Evolutionary conservation across 495 filamentous ascomycete genomes (phyloP).

Genomic region (Aspergillus affinis): DNA sequence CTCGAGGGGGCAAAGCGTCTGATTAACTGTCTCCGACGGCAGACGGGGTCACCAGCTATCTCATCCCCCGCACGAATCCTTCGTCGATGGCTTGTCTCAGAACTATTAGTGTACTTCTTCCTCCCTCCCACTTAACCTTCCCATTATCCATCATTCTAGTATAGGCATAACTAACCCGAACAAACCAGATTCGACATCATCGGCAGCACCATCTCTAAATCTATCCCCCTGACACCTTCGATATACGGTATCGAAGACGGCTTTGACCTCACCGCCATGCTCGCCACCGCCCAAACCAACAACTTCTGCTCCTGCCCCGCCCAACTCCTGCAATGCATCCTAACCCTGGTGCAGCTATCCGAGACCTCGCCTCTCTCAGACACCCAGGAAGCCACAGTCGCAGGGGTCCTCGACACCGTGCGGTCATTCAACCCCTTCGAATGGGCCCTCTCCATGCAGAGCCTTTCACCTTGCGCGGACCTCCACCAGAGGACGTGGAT

Average conservation of each 20-base stretch:
- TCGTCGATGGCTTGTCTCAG: constrained; percentile 6
- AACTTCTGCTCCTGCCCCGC: constrained; percentile 4
- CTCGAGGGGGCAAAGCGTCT: constrained; percentile 5
- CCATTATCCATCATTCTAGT: not conserved
- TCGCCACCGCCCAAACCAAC: constrained; percentile 1
- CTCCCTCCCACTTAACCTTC: not conserved
- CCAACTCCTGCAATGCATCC: not conserved
- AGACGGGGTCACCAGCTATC: not conserved
- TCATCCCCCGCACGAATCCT: not conserved
- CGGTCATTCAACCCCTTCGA: not conserved
- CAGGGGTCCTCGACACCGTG: not conserved
- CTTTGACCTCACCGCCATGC: constrained; percentile 1
- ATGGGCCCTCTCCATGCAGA: constrained; percentile 1
- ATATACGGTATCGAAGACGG: constrained; percentile 3
- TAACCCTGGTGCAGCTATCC: not conserved
- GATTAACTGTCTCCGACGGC: not conserved
- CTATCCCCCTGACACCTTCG: not conserved
- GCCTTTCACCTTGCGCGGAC: constrained; percentile 1
- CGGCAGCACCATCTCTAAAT: not conserved
- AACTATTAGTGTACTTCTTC: constrained; percentile 3
- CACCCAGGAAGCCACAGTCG: not conserved
- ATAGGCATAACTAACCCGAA: not conserved
- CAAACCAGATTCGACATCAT: constrained; percentile 2
- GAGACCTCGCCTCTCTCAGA: not conserved
- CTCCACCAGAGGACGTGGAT: not conserved